phyloP scores from a whole-genome alignment of 345 rosid species.

The Raphanus raphanistrum region DNA sequence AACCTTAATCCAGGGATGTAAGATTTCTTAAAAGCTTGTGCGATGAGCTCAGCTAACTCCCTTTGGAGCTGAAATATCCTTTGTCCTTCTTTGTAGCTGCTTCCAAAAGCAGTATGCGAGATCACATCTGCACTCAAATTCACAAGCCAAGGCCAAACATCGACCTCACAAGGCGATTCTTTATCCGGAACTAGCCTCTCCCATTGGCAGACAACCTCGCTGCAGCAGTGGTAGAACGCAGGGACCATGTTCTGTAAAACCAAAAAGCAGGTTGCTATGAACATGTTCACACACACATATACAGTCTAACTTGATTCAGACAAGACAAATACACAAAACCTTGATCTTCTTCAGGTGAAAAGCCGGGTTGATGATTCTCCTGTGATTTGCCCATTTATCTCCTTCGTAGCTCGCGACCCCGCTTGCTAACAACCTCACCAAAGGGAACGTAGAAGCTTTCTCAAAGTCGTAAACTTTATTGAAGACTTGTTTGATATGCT shows the following conservation, averaged over 20 bases:
- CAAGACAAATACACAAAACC: slow-evolving; percentile 25
- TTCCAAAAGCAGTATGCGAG: slow-evolving; percentile 45
- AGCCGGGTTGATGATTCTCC: slow-evolving; percentile 56
- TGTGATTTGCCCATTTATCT: slow-evolving; percentile 48
- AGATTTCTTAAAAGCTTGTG: slow-evolving; percentile 35
- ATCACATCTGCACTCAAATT: slow-evolving; percentile 45
- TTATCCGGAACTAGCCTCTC: slow-evolving; percentile 29
- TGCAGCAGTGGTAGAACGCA: slow-evolving; percentile 37
- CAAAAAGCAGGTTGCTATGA: not conserved
- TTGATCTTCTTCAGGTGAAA: slow-evolving; percentile 53
- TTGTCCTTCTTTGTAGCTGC: slow-evolving; percentile 46
- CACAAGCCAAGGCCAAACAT: slow-evolving; percentile 45
- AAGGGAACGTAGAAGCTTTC: slow-evolving; percentile 34
- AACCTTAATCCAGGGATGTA: slow-evolving; percentile 42
- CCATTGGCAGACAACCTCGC: slow-evolving; percentile 32
- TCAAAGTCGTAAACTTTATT: slow-evolving; percentile 37
- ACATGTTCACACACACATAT: not conserved
- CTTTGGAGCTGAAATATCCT: slow-evolving; percentile 39
- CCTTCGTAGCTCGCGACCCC: slow-evolving; percentile 44
- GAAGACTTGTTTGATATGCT: slow-evolving; percentile 44
- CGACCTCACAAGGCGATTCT: slow-evolving; percentile 31
- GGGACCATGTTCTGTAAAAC: slow-evolving; percentile 42
- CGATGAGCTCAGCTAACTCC: slow-evolving; percentile 30
- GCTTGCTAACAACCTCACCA: slow-evolving; percentile 24
- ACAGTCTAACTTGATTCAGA: not conserved